These are phyloP conservation scores for Tilletia horrida DNA, from an alignment of 1,284 basidiomycete species.

Conservation along the genomic window DNA sequence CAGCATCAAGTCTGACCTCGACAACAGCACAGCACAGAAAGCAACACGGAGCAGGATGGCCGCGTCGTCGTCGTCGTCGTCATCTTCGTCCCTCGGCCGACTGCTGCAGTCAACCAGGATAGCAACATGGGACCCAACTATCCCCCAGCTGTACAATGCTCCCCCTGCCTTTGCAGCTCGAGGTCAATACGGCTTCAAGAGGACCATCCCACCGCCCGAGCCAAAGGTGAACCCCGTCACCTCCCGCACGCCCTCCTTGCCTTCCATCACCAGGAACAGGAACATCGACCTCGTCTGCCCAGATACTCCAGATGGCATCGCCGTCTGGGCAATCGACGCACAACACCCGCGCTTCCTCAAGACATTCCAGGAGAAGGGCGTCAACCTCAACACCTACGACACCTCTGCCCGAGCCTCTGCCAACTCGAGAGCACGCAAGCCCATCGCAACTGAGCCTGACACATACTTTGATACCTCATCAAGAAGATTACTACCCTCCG, in stretches of 20 bases:
- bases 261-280: constrained; percentile 32
- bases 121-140: constrained; percentile 39
- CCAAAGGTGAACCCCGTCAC: constrained; percentile 30
- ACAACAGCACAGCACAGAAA: not conserved
- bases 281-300: constrained; percentile 38
- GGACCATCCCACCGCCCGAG: constrained; percentile 34
- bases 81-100: constrained; percentile 38
- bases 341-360: constrained; percentile 42
- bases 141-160: constrained; percentile 46
- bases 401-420: not conserved
- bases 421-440: constrained; percentile 22
- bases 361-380: constrained; percentile 42
- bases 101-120: constrained; percentile 42
- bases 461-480: constrained; percentile 25
- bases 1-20: not conserved
- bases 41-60: not conserved
- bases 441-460: constrained; percentile 29
- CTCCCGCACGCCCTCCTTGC: constrained; percentile 34
- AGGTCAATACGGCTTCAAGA: constrained; percentile 50
- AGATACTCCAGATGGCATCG: constrained; percentile 43
- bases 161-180: constrained; percentile 42
- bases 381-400: constrained; percentile 26
- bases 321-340: constrained; percentile 43
- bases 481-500: constrained; percentile 26
- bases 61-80: constrained; percentile 6